Percentiles rank a stretch among this genome's conserved stretches.
phyloP scores from a whole-genome alignment of 768 basidiomycete genomes.

The Glaciozyma antarctica region DNA sequence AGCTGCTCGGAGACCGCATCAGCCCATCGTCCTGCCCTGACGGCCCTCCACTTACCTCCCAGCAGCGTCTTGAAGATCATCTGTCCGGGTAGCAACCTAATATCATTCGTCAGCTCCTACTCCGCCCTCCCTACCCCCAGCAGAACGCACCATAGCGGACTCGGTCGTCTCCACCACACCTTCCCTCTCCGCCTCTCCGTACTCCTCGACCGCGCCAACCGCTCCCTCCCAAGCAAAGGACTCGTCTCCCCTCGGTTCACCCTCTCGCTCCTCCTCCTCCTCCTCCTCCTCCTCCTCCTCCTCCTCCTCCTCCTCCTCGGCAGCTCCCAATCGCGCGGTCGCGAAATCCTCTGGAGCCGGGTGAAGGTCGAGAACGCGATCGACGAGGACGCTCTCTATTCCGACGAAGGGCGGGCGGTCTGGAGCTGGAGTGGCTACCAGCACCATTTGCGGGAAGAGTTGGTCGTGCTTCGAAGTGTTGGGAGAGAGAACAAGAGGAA shows the following conservation, averaged over 20 bases:
- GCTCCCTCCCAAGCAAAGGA: background rate
- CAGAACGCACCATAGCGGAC: background rate
- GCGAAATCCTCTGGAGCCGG: background rate
- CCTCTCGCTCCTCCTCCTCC: background rate
- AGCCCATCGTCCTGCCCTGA: background rate
- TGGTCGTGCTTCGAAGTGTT: background rate
- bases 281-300: background rate
- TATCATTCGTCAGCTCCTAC: background rate
- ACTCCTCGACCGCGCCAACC: background rate
- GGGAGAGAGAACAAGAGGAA: no score
- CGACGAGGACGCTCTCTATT: background rate
- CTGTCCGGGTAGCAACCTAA: no score
- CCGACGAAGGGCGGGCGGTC: background rate
- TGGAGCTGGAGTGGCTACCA: background rate
- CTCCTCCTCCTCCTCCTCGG: background rate
- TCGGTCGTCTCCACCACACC: background rate
- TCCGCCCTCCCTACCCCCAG: background rate
- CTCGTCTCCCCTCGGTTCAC: background rate
- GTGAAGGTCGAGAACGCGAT: background rate
- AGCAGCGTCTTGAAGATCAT: no score
- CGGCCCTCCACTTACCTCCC: background rate
- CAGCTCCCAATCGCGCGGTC: background rate
- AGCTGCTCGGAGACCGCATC: background rate
- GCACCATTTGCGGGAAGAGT: background rate
- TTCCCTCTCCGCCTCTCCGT: slow-evolving; percentile 8